Evolutionary conservation across 2,329 filamentous ascomycete genomes (phyloP).

Genomic region (Coleophoma crateriformis): DNA sequence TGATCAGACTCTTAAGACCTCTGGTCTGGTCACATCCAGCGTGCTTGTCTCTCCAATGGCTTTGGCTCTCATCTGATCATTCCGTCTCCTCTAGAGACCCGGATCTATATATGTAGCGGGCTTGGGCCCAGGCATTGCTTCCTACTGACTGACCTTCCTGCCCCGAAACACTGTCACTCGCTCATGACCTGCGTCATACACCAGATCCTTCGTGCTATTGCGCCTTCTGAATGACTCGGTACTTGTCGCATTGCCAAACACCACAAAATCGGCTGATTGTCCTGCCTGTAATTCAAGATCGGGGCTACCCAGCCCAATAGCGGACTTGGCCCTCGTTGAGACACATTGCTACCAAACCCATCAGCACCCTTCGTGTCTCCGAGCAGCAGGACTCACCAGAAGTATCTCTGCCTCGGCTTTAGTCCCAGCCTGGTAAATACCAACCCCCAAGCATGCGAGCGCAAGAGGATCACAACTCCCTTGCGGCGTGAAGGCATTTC

Average conservation of each 20-base stretch:
- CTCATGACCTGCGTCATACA: slow-evolving; percentile 21
- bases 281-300: slow-evolving; percentile 15
- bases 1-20: too few species aligned
- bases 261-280: slow-evolving; percentile 21
- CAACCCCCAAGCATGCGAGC: slow-evolving; percentile 57
- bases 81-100: too few species aligned
- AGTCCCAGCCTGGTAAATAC: slow-evolving; percentile 63
- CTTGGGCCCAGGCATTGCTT: too few species aligned
- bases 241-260: slow-evolving; percentile 15
- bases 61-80: too few species aligned
- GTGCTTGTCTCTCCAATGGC: too few species aligned
- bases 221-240: slow-evolving; percentile 16
- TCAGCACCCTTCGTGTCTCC: slow-evolving; percentile 3
- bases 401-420: slow-evolving; percentile 51
- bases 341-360: slow-evolving; percentile 20
- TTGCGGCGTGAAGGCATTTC: slow-evolving; percentile 69
- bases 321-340: slow-evolving; percentile 20
- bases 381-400: slow-evolving; percentile 37
- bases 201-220: slow-evolving; percentile 20
- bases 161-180: slow-evolving; percentile 20
- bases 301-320: slow-evolving; percentile 18
- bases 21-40: too few species aligned
- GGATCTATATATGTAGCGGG: too few species aligned
- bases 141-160: background rate
- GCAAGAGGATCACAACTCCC: slow-evolving; percentile 61